A percentile compares a stretch with the other conserved stretches of the same genome.
Conservation (phyloP, 2,329 filamentous ascomycete species). For the Ambrosiella beaveri region DNA sequence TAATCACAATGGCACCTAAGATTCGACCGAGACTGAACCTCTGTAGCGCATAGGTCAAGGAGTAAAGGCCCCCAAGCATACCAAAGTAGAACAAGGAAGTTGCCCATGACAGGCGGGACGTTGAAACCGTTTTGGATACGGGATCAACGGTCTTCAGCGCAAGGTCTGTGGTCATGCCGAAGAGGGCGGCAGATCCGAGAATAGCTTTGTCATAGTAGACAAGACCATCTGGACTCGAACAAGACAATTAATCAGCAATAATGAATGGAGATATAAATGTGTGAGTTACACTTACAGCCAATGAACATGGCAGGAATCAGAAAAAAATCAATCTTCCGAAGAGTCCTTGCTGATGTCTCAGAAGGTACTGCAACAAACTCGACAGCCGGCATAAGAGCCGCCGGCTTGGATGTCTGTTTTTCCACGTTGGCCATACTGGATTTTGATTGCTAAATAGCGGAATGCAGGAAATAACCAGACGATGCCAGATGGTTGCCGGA, state of each 20-base stretch:
- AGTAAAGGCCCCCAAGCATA: conserved; percentile 56
- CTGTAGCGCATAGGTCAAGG: conserved; percentile 54
- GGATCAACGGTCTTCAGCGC: conserved; percentile 36
- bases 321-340: conserved; percentile 47
- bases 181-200: conserved; percentile 52
- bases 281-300: conserved; percentile 21
- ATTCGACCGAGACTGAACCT: conserved; percentile 48
- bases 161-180: conserved; percentile 59
- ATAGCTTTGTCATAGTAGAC: conserved; percentile 45
- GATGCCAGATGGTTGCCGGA: no score
- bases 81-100: conserved; percentile 60
- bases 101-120: conserved; percentile 55
- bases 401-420: not conserved
- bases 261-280: not conserved
- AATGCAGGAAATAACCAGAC: no score
- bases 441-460: no score
- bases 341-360: not conserved
- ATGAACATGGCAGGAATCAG: conserved; percentile 51
- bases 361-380: conserved; percentile 19
- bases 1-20: conserved; percentile 42
- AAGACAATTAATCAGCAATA: no score
- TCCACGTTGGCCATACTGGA: not conserved
- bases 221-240: conserved; percentile 20
- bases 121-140: conserved; percentile 29
- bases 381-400: not conserved